Conservation (phyloP, 140 eudicot species). For the Oenanthe javanica region DNA sequence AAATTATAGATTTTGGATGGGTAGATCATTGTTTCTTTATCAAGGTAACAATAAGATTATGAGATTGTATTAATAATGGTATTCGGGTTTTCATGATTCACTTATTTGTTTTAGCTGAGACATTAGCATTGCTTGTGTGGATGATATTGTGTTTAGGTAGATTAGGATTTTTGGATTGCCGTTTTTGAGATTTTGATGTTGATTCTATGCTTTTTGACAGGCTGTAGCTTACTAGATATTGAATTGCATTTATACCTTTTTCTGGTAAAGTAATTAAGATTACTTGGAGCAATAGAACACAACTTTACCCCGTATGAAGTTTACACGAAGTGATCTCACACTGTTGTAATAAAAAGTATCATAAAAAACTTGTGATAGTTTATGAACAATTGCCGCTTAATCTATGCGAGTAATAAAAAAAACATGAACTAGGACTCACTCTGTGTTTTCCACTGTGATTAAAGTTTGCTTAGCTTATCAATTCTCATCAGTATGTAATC, state of each 20-base stretch:
- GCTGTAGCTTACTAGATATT: not conserved
- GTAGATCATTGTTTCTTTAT: not conserved
- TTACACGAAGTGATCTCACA: not conserved
- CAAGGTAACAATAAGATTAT: not conserved
- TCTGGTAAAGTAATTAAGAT: not conserved
- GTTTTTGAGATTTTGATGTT: not conserved
- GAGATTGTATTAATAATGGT: not conserved
- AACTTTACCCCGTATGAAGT: not conserved
- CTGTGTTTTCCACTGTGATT: not conserved
- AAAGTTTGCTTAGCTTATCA: not conserved
- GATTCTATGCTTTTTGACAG: not conserved
- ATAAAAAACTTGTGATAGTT: not conserved
- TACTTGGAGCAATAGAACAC: not conserved
- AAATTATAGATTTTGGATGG: not conserved
- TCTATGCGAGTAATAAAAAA: not conserved
- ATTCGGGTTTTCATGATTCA: not conserved
- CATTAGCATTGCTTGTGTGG: not conserved
- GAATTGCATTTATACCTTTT: not conserved
- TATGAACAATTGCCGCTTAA: not conserved
- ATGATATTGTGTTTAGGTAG: not conserved
- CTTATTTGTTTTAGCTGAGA: not conserved
- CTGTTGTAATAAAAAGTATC: not conserved
- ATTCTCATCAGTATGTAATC: not conserved
- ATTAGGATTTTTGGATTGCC: not conserved
- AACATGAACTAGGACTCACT: not conserved